Evolutionary conservation across 495 filamentous ascomycete genomes (phyloP), one percentile per base, ranked within the genome.

Genomic region (Melanomma pulvis-pyrius): DNA sequence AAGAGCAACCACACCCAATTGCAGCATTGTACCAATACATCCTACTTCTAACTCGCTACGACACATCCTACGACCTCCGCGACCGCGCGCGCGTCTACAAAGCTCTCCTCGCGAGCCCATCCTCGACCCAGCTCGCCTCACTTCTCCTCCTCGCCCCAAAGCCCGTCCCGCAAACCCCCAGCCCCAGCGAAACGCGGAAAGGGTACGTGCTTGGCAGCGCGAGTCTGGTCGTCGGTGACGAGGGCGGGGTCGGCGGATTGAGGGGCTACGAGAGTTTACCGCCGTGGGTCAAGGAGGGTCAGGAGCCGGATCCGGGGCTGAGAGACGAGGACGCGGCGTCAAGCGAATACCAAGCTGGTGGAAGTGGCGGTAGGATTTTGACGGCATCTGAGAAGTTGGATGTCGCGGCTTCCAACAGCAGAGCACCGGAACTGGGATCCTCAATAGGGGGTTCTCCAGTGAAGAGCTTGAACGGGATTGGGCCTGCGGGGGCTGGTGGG

Each of bases 111-210:
- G 83, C 85, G 22, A 84, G 84, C 12, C 90, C 93, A 0, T 81
- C 82, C 5, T 86, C 84, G 8, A 92, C 89, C 0, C 91, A 97
- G 73, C 85, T 98, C 17, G 94, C 94, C 17, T 92, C 88, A 8
- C 82, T 98, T 3, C 87, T 97, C 68, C 87, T 98, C 0, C 83
- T 97, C 0, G 94, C 94, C 1, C 94, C 94, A 0, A 98, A 98
- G 74, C 93, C 94, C 0, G 92, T 92, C 0, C 94, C 94, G 0
- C 89, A 94, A 50, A 85, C 88, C 0, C 90, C 92, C 0, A 93
- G 89, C 60, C 93, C 94, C 2, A 92, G 89, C 1, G 91, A 93
- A 61, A 86, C 85, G 1, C 83, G 92, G 7, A 89, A 87, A 53
- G 88, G 86, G 22, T 88, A 91, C 25, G 81, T 86, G 0, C 81